These are phyloP conservation scores for Kuraishia cidri DNA, from an alignment of 805 yeast species.

Conservation along the genomic window DNA sequence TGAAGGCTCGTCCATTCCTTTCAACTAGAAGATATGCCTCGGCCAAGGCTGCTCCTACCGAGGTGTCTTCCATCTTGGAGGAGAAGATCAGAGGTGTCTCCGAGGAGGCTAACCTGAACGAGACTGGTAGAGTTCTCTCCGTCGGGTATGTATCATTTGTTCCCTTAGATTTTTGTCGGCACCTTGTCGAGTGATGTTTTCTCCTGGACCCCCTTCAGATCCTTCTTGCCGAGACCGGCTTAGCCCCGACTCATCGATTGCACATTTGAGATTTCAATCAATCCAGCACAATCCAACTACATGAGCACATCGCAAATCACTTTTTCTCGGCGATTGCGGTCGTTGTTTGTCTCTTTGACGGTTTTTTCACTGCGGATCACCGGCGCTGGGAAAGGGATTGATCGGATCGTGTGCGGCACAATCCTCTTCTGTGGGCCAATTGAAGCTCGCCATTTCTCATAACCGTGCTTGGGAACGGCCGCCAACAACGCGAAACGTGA, in stretches of 20 bases:
- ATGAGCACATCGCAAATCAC: no score
- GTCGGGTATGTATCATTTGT: slow-evolving; percentile 66
- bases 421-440: slow-evolving; percentile 12
- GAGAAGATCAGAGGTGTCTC: slow-evolving; percentile 99
- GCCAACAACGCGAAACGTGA: no score
- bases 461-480: no score
- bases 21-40: slow-evolving; percentile 79
- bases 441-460: slow-evolving; percentile 15
- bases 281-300: no score
- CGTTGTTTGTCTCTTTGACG: no score
- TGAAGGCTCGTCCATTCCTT: slow-evolving; percentile 59
- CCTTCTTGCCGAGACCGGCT: no score
- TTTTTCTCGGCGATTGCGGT: no score
- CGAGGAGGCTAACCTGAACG: slow-evolving; percentile 94
- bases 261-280: no score
- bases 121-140: slow-evolving; percentile 98
- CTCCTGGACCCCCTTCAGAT: background rate
- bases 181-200: background rate
- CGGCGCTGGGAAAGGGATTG: no score
- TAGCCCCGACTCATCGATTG: no score
- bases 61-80: slow-evolving; percentile 97
- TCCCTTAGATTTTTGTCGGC: slow-evolving; percentile 1
- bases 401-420: slow-evolving; percentile 4
- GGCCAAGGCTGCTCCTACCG: slow-evolving; percentile 98
- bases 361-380: no score